Evolutionary conservation across 225 moss, liverwort and hornwort species (phyloP).

Genomic region (Marchantia paleacea): DNA sequence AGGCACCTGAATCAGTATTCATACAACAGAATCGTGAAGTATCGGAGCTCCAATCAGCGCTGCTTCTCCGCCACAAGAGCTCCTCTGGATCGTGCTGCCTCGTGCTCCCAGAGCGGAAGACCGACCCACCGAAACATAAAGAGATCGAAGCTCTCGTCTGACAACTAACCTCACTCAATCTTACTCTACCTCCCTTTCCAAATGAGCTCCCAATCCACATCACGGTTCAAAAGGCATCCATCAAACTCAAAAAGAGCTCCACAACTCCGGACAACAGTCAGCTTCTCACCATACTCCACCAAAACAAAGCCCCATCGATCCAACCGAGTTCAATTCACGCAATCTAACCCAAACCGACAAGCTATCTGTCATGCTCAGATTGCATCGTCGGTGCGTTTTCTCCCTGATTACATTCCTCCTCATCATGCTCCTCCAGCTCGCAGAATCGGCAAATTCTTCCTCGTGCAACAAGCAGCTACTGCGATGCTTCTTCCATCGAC

Average conservation of each 20-base stretch:
- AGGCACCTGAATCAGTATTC: neutral
- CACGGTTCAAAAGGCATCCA: neutral
- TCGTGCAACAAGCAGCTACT: neutral
- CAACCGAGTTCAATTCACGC: neutral
- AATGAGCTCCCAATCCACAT: slow-evolving; percentile 5
- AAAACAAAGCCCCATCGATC: neutral
- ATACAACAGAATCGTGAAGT: neutral
- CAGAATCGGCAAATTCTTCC: neutral
- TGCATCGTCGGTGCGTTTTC: neutral
- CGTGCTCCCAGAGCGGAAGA: neutral
- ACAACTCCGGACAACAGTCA: neutral
- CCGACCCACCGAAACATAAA: neutral
- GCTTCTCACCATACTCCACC: neutral
- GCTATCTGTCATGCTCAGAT: neutral
- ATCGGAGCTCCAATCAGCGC: neutral
- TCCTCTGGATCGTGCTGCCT: neutral
- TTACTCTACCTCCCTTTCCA: neutral
- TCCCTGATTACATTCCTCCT: too few relatives aligned
- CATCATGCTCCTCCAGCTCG: neutral
- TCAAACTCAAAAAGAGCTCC: neutral
- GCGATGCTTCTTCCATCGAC: neutral
- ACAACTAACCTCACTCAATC: neutral
- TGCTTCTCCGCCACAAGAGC: neutral
- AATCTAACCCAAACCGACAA: neutral
- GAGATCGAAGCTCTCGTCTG: neutral